phyloP scores from a whole-genome alignment of 202 grass and related monocot species.

The Saccharum hybrid region DNA sequence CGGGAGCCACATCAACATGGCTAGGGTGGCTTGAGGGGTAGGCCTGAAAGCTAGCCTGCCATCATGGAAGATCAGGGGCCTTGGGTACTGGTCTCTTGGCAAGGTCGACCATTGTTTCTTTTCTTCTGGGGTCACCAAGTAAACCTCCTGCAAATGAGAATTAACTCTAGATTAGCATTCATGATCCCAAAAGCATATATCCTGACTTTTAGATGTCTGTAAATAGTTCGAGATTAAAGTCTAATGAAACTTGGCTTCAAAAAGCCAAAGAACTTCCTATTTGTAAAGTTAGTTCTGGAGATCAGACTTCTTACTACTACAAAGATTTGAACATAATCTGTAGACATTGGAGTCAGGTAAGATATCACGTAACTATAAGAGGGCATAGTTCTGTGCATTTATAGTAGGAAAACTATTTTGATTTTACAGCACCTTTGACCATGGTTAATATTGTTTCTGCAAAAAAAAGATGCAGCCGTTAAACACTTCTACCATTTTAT shows the following conservation, averaged over 20 bases:
- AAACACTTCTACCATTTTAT: background rate
- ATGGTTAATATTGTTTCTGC: background rate
- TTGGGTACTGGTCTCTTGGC: conserved; percentile 57
- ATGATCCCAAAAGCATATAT: background rate
- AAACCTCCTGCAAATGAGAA: conserved; percentile 55
- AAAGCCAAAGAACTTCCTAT: conserved; percentile 4
- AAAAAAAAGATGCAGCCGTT: background rate
- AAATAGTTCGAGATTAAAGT: background rate
- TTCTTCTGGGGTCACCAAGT: conserved; percentile 54
- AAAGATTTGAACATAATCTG: conserved; percentile 13
- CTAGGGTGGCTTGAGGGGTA: conserved; percentile 58
- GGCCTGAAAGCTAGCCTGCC: conserved; percentile 76
- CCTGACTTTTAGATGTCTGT: background rate
- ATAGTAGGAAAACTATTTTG: background rate
- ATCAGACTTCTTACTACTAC: background rate
- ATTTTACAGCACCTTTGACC: background rate
- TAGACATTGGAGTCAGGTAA: conserved; percentile 3
- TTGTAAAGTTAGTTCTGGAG: background rate
- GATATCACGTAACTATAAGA: background rate
- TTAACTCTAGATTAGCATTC: background rate
- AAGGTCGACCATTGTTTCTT: conserved; percentile 67
- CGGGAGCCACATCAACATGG: conserved; percentile 88
- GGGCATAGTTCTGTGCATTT: background rate
- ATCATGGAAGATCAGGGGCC: conserved; percentile 79
- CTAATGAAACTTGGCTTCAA: background rate